These are phyloP conservation scores for Metarhizium rileyi DNA, from an alignment of 2,329 filamentous ascomycete species.

Conservation along the genomic window DNA sequence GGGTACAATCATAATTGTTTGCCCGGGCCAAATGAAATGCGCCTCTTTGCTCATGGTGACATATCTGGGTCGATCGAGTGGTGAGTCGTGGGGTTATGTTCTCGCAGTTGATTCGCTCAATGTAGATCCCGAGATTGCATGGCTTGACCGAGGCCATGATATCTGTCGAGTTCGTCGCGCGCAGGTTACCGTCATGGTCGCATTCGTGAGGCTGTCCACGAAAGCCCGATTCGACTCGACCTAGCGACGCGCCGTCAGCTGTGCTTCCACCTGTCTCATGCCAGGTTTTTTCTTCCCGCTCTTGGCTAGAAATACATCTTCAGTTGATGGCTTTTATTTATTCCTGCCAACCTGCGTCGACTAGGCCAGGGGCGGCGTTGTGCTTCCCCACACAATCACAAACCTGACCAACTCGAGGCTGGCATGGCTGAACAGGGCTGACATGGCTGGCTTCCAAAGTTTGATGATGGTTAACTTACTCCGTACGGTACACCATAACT, in stretches of 20 bases:
- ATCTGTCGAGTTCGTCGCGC: no score
- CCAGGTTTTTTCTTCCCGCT: no score
- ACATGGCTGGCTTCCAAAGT: neutral
- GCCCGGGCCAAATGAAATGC: neutral
- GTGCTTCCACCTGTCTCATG: neutral
- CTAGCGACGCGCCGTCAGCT: neutral
- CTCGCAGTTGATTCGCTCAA: neutral
- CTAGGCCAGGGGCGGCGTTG: neutral
- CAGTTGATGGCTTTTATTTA: neutral
- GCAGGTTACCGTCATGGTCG: no score
- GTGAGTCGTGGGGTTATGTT: neutral
- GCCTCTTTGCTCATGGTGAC: neutral
- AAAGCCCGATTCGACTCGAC: no score
- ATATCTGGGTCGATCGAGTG: neutral
- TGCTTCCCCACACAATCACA: neutral
- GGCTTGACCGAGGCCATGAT: neutral
- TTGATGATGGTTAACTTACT: no score
- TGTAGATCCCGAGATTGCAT: neutral
- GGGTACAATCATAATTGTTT: neutral
- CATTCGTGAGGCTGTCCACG: no score
- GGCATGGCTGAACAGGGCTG: neutral
- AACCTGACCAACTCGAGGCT: neutral
- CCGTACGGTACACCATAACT: no score
- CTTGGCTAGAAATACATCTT: neutral
- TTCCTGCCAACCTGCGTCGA: neutral